Conservation (phyloP, 2,329 filamentous ascomycete species). For the Dendrostoma leiphaemia region DNA sequence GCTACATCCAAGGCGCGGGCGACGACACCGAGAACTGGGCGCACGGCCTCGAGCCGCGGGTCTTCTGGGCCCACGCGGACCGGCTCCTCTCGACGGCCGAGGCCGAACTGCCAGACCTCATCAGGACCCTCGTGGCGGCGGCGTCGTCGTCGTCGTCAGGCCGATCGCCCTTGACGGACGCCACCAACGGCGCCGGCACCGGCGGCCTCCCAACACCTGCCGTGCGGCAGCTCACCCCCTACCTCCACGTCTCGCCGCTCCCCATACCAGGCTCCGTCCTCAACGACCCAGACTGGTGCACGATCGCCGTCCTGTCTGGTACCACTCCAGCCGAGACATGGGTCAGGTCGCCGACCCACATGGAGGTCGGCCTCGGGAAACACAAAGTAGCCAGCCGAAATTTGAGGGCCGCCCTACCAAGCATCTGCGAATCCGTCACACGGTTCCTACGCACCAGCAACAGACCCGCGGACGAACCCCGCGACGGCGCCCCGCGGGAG, state of each 20-base stretch:
- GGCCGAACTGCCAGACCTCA: conserved; percentile 55
- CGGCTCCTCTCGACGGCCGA: conserved; percentile 63
- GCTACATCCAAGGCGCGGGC: conserved; percentile 90
- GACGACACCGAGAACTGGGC: conserved; percentile 97
- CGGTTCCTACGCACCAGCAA: conserved; percentile 30
- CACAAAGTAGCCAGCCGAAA: conserved; percentile 81
- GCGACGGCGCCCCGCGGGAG: background rate
- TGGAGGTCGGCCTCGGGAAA: conserved; percentile 63
- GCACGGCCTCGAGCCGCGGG: conserved; percentile 67
- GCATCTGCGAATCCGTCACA: conserved; percentile 56
- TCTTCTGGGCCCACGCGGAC: conserved; percentile 75
- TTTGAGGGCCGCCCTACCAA: conserved; percentile 68
- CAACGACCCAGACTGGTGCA: conserved; percentile 29
- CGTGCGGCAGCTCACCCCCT: conserved; percentile 14
- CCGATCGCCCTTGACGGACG: too few species aligned
- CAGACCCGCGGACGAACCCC: background rate
- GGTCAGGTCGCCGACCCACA: conserved; percentile 35
- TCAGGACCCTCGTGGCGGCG: conserved; percentile 41
- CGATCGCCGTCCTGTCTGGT: conserved; percentile 41
- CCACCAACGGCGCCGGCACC: background rate
- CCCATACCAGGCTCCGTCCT: background rate
- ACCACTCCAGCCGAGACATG: conserved; percentile 44
- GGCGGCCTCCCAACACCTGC: background rate
- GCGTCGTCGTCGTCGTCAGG: conserved; percentile 16
- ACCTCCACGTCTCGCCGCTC: conserved; percentile 26